Percentiles rank a stretch among this genome's conserved stretches.
Evolutionary conservation across 495 filamentous ascomycete species (phyloP).

Genomic region (Aspergillus sclerotiicarbonarius): DNA sequence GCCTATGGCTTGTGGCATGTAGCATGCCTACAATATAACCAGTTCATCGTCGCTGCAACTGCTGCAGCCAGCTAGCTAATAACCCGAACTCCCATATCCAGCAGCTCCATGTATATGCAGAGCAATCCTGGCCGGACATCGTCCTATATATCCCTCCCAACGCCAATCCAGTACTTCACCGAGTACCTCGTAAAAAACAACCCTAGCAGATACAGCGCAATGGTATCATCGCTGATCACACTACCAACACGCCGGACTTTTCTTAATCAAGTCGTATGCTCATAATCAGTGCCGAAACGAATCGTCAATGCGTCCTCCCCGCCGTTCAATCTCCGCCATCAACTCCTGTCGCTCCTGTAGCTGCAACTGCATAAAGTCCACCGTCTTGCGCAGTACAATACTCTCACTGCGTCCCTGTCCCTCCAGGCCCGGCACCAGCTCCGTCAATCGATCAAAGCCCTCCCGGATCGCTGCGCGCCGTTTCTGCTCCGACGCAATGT

Average conservation of each 20-base stretch:
- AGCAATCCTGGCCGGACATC: no score
- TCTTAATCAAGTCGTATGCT: not conserved
- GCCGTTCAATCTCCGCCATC: constrained; percentile 58
- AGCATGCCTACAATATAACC: no score
- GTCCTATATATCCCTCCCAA: not conserved
- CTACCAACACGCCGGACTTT: not conserved
- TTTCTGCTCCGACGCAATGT: constrained; percentile 88
- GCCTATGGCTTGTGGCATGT: no score
- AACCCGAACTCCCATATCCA: no score
- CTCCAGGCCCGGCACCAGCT: constrained; percentile 76
- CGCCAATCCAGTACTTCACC: not conserved
- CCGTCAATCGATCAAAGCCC: constrained; percentile 82
- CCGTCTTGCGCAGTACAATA: constrained; percentile 72
- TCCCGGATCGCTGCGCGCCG: constrained; percentile 80
- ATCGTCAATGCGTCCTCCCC: constrained; percentile 57
- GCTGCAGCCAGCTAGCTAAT: no score
- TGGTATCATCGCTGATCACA: not conserved
- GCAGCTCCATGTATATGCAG: no score
- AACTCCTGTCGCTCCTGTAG: constrained; percentile 61
- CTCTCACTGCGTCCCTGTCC: constrained; percentile 85
- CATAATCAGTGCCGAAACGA: constrained; percentile 33
- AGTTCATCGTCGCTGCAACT: no score
- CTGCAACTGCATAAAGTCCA: constrained; percentile 67
- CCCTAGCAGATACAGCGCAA: not conserved
- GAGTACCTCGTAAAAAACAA: not conserved